phyloP scores from a whole-genome alignment of 805 yeast species.

The Metschnikowia vanudenii region DNA sequence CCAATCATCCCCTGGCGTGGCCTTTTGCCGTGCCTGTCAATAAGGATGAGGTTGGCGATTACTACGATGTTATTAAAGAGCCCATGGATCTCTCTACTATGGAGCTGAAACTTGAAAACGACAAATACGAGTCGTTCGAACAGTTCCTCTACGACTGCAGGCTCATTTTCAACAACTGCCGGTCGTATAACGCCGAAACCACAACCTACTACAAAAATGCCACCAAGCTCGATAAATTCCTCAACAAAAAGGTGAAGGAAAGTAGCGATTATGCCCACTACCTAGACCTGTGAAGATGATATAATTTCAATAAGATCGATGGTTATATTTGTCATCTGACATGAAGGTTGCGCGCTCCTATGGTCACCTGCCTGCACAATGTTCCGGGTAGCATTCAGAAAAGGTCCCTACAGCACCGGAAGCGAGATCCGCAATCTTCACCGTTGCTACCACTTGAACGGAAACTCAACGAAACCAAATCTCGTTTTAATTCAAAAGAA shows the following conservation, averaged over 20 bases:
- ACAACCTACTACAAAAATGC: slow-evolving; percentile 97
- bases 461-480: too few species aligned
- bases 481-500: too few species aligned
- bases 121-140: slow-evolving; percentile 86
- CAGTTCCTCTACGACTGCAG: slow-evolving; percentile 88
- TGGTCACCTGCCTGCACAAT: slow-evolving; percentile 5
- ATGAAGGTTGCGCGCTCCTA: too few species aligned
- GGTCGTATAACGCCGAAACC: slow-evolving; percentile 87
- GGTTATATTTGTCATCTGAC: too few species aligned
- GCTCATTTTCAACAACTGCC: slow-evolving; percentile 84
- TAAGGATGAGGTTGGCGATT: slow-evolving; percentile 92
- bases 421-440: too few species aligned
- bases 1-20: slow-evolving; percentile 97
- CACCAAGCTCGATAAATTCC: slow-evolving; percentile 85
- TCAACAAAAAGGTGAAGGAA: slow-evolving; percentile 78
- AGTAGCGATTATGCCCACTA: slow-evolving; percentile 87
- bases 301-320: not conserved
- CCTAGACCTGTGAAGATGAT: slow-evolving; percentile 47
- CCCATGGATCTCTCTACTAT: slow-evolving; percentile 97
- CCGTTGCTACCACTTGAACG: too few species aligned
- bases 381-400: not conserved
- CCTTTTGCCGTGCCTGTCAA: slow-evolving; percentile 94
- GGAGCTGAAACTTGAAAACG: slow-evolving; percentile 91
- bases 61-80: slow-evolving; percentile 92
- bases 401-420: too few species aligned